Evolutionary conservation across 202 grass and related monocot genomes (phyloP), one percentile per base, ranked within the genome.

Genomic region (Sporobolus alterniflorus): DNA sequence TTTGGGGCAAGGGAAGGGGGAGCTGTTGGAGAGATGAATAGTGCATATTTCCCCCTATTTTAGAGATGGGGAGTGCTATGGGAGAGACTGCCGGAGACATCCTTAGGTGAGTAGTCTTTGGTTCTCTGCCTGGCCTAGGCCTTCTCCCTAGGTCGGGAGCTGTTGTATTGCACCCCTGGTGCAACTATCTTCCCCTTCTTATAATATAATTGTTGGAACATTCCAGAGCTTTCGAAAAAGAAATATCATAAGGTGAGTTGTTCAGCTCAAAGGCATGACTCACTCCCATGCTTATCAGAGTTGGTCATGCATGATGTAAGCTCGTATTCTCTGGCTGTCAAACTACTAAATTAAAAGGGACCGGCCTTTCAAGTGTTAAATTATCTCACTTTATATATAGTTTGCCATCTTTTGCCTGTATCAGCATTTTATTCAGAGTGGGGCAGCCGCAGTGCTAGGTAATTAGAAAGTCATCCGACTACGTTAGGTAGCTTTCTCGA

Each of bases 361-460:
- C 1, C 17, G 0, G 8, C 40, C 64, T 39, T 71, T 71, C 9
- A 51, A 54, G 6, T 31, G 22, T 10, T 64, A 12, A 40, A 70
- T 48, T n/a, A 52, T 28, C 22, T 40, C 7, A 40, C 22, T 17
- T 51, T 63, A 17, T 51, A 22, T 39, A n/a, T n/a, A n/a, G n/a
- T 42, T 46, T 25, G 2, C 20, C 46, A 4, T 72, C 16, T 34
- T 39, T 71, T 72, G 34, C 30, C 46, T 18, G 24, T 28, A 66
- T 57, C 14, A 47, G 54, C 15, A 66, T 44, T 71, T 73, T 73
- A 15, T 67, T 73, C 46, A 43, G 39, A 32, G 76, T 78, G 16
- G 69, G 68, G 40, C 73, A 67, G 77, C 11, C 54, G 49, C 5
- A 11, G 31, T 75, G 71, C 51, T 87, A 75, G 77, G 63, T 87